These are phyloP conservation scores for Zygoascus tannicola DNA, from an alignment of 805 yeast species.

Conservation along the genomic window DNA sequence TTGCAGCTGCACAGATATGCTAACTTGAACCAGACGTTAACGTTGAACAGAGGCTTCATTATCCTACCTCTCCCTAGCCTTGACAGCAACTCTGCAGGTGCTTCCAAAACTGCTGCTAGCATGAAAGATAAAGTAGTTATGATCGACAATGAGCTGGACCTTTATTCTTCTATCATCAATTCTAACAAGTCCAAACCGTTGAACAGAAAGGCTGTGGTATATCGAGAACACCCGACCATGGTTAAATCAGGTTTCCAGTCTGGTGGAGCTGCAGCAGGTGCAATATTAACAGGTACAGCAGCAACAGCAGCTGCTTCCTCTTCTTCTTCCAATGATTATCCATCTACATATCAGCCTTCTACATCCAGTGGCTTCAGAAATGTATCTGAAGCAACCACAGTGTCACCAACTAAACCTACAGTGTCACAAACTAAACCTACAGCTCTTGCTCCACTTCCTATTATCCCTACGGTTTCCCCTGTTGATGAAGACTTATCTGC, in stretches of 20 bases:
- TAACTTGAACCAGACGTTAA: slow-evolving; percentile 73
- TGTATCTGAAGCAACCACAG: not conserved
- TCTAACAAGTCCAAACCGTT: slow-evolving; percentile 23
- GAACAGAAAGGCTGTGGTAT: slow-evolving; percentile 27
- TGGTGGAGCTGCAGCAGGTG: slow-evolving; percentile 7
- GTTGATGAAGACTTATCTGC: not conserved
- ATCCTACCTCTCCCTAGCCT: slow-evolving; percentile 51
- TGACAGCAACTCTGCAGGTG: slow-evolving; percentile 30
- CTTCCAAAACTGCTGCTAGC: slow-evolving; percentile 39
- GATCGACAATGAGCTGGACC: slow-evolving; percentile 75
- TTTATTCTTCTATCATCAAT: slow-evolving; percentile 54
- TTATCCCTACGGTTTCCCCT: not conserved
- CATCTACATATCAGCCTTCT: slow-evolving; percentile 10
- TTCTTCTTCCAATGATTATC: not conserved
- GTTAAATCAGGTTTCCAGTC: slow-evolving; percentile 7
- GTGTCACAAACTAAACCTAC: not conserved
- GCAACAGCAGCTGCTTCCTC: slow-evolving; percentile 1
- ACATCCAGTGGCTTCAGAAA: not conserved
- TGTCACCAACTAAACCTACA: not conserved
- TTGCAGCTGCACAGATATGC: slow-evolving; percentile 85
- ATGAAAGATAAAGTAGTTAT: slow-evolving; percentile 69
- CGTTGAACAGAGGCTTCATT: slow-evolving; percentile 77
- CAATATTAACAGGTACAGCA: slow-evolving; percentile 7
- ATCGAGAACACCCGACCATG: slow-evolving; percentile 27
- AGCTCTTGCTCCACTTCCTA: not conserved